phyloP scores from a whole-genome alignment of 2,329 filamentous ascomycete genomes.

The Alternaria brassicae region DNA sequence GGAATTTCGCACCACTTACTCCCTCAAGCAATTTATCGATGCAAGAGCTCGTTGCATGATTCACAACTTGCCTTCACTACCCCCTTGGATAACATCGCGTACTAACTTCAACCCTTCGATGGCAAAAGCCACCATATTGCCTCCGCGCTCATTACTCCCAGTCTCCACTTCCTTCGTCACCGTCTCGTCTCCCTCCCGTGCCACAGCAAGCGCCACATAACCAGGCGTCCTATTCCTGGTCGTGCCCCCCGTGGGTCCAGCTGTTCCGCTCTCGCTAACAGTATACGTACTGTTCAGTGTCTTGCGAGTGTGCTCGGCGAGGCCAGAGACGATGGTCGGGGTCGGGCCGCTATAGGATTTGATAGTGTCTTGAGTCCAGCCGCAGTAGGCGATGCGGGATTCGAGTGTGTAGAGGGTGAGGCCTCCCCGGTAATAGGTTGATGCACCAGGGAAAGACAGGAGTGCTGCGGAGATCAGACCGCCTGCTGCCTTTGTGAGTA shows the following conservation, averaged over 20 bases:
- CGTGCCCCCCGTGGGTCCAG: slow-evolving; percentile 66
- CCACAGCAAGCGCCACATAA: slow-evolving; percentile 70
- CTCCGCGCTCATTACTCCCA: slow-evolving; percentile 61
- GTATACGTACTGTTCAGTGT: slow-evolving; percentile 65
- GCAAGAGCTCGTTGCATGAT: background rate
- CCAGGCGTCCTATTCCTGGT: slow-evolving; percentile 66
- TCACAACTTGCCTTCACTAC: slow-evolving; percentile 47
- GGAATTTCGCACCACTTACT: background rate
- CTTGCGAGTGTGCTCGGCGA: slow-evolving; percentile 65
- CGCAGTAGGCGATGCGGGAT: slow-evolving; percentile 64
- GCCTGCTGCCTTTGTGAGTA: slow-evolving; percentile 60
- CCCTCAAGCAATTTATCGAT: background rate
- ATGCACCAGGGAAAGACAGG: slow-evolving; percentile 66
- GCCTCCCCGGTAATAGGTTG: slow-evolving; percentile 66
- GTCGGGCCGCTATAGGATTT: slow-evolving; percentile 66
- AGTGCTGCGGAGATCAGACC: slow-evolving; percentile 67
- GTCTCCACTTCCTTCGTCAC: slow-evolving; percentile 65
- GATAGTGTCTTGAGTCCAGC: slow-evolving; percentile 65
- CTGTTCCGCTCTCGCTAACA: slow-evolving; percentile 67
- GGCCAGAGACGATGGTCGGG: slow-evolving; percentile 61
- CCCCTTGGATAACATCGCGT: slow-evolving; percentile 62
- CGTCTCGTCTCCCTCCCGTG: slow-evolving; percentile 59
- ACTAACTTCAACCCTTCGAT: slow-evolving; percentile 63
- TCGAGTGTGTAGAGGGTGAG: slow-evolving; percentile 68
- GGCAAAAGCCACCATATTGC: slow-evolving; percentile 70